Evolutionary conservation across 306 rosid genomes (phyloP), one percentile per base, ranked within the genome.

Genomic region (Comarum palustre): DNA sequence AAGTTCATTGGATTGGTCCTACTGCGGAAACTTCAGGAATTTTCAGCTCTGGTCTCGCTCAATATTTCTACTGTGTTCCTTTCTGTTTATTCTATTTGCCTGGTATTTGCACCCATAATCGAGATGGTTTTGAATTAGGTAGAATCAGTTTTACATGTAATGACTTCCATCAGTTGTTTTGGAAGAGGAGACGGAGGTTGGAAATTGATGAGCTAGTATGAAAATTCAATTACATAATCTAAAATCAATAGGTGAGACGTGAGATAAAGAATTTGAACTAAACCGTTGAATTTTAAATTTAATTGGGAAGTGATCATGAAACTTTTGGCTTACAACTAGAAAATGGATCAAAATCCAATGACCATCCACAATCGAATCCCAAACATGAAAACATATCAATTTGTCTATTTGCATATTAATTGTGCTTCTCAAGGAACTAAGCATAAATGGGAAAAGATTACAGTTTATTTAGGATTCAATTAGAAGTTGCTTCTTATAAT

Each of bases 1-100:
- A 29, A 0, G 87, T 87, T 79, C 89, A 89, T 48, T 84, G 86
- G 81, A 73, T 94, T 47, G 98, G 98, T 76, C 98, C 97, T 69
- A 27, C 92, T 3, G 36, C 74, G 41, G 69, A 36, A 70, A 79
- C 88, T 96, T 89, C 77, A 69, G 87, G 36, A 72, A 0, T 38
- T 76, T 3, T 46, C 59, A 0, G 31, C 41, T 61, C 4, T 31
- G 20, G 24, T 58, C 34, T 54, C 29, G 24, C 17, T 68, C 31
- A 31, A 13, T 6, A 20, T 46, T 15, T 68, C 72, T 6, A 51
- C 32, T 39, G 0, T 69, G 2, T 15, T 5, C 43, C 43, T 68
- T 16, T 48, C 0, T 54, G n/a, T 34, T 4, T 16, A 3, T 3
- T 11, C 34, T 8, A 42, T 25, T 48, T 6, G 5, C 55, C 24